Percentiles rank a stretch among this genome's conserved stretches.
phyloP scores from a whole-genome alignment of 805 yeast species.

The Teunomyces cretensis region DNA sequence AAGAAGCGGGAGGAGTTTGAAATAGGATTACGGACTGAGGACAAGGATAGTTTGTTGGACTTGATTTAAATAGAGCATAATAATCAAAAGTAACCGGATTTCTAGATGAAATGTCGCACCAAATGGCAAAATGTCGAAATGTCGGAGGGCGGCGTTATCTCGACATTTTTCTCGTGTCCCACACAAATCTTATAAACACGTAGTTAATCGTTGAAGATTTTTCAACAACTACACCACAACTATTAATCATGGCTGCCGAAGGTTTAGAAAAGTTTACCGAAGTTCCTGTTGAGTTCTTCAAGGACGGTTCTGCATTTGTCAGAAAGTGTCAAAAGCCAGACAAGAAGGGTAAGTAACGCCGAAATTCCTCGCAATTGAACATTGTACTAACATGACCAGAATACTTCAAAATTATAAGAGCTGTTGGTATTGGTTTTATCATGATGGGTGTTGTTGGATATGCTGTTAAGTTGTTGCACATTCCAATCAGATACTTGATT shows the following conservation, averaged over 20 bases:
- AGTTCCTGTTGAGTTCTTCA: constrained; percentile 86
- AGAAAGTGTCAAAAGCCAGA: constrained; percentile 93
- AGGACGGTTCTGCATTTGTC: constrained; percentile 87
- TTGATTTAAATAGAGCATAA: constrained; percentile 17
- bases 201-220: constrained; percentile 6
- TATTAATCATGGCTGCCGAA: constrained; percentile 44
- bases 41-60: constrained; percentile 31
- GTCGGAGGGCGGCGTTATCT: neutral
- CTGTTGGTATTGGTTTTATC: constrained; percentile 94
- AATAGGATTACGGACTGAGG: constrained; percentile 22
- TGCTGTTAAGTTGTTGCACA: constrained; percentile 89
- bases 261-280: constrained; percentile 77
- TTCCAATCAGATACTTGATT: constrained; percentile 93
- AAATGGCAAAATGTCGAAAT: no score
- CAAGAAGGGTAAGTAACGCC: constrained; percentile 57
- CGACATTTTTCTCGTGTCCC: constrained; percentile 2
- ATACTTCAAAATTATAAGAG: constrained; percentile 83
- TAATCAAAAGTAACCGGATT: neutral
- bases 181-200: constrained; percentile 7
- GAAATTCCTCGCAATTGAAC: neutral
- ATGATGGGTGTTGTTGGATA: constrained; percentile 98
- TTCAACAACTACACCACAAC: neutral
- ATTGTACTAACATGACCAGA: constrained; percentile 46
- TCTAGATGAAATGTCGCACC: constrained; percentile 1
- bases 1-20: constrained; percentile 23